Conservation (phyloP, 306 rosid species). For the Sophora flavescens region DNA sequence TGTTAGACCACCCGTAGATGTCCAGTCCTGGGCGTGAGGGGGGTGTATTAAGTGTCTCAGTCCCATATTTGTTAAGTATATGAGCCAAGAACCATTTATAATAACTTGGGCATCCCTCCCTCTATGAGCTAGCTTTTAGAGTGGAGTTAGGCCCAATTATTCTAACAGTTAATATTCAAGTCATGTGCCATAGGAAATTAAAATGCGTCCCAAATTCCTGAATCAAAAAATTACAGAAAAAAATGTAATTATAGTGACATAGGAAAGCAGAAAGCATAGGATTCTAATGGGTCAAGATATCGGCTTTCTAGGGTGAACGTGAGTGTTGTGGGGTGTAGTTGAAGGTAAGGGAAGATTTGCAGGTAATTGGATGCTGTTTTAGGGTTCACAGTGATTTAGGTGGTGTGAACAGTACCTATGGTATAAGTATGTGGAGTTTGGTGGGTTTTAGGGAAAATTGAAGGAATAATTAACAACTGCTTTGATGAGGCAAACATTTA, state of each 20-base stretch:
- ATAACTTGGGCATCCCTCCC: too few relatives aligned
- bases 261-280: constrained; percentile 22
- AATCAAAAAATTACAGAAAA: not conserved
- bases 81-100: too few relatives aligned
- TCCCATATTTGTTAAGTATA: too few relatives aligned
- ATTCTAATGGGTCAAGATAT: not conserved
- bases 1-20: too few relatives aligned
- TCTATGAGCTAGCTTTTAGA: too few relatives aligned
- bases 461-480: constrained; percentile 19
- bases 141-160: too few relatives aligned
- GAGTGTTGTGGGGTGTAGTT: constrained; percentile 8
- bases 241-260: constrained; percentile 2
- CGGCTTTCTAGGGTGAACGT: constrained; percentile 7
- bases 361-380: constrained; percentile 16
- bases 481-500: constrained; percentile 20
- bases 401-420: constrained; percentile 15
- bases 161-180: too few relatives aligned
- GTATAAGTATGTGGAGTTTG: constrained; percentile 9
- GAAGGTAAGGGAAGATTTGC: not conserved
- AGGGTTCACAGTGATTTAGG: not conserved
- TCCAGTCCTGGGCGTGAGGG: too few relatives aligned
- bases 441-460: constrained; percentile 18
- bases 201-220: not conserved
- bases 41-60: too few relatives aligned
- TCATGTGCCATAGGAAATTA: not conserved